These are phyloP conservation scores for Alternaria sp. DNA, from an alignment of 2,329 filamentous ascomycete genomes.

Conservation along the genomic window DNA sequence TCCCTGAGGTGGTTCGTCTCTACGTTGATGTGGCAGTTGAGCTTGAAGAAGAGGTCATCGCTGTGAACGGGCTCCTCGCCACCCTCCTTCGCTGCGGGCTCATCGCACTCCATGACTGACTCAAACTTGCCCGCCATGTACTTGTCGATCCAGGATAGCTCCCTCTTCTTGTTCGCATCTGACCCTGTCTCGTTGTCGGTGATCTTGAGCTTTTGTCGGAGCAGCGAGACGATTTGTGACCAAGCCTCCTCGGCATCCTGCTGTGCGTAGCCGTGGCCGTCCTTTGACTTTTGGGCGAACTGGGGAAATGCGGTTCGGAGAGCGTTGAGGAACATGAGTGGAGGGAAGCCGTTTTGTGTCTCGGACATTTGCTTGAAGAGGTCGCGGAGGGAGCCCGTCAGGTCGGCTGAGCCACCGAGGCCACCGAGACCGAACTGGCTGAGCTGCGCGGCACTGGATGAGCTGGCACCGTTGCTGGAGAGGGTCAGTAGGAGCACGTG, in stretches of 20 bases:
- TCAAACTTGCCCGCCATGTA: constrained; percentile 87
- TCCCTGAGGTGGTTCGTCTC: constrained; percentile 90
- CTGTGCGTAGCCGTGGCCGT: constrained; percentile 87
- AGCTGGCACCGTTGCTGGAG: constrained; percentile 35
- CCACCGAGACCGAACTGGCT: constrained; percentile 63
- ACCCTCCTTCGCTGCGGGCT: constrained; percentile 73
- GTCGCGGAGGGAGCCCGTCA: constrained; percentile 78
- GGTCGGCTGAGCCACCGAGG: constrained; percentile 67
- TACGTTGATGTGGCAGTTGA: constrained; percentile 92
- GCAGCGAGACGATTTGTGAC: constrained; percentile 88
- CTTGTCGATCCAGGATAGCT: constrained; percentile 81
- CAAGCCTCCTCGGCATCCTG: constrained; percentile 98
- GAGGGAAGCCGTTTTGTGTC: constrained; percentile 86
- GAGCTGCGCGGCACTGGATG: constrained; percentile 42
- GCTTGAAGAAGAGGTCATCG: constrained; percentile 83
- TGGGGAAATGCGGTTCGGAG: constrained; percentile 84
- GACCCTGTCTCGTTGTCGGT: constrained; percentile 56
- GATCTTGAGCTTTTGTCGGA: constrained; percentile 77
- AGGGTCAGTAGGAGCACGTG: constrained; percentile 15
- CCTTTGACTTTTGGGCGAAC: constrained; percentile 87
- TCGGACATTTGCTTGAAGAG: constrained; percentile 89
- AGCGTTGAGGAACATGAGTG: constrained; percentile 80
- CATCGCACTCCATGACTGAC: constrained; percentile 81
- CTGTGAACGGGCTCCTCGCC: constrained; percentile 73
- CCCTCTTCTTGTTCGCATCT: constrained; percentile 41